phyloP scores from a whole-genome alignment of 805 yeast species.

The Pichia cabralensis region DNA sequence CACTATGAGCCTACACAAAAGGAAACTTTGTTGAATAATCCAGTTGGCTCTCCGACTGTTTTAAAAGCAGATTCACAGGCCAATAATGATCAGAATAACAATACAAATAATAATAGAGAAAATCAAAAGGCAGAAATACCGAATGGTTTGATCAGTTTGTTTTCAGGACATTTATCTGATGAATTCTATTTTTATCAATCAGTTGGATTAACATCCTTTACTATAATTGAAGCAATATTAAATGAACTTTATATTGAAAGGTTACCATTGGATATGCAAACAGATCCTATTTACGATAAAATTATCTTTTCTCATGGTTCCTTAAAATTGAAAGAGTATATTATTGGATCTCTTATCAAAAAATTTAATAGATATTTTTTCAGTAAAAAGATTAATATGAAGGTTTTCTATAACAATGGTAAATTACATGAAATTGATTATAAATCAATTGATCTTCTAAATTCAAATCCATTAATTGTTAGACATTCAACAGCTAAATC shows the following conservation, averaged over 20 bases:
- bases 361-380: constrained; percentile 80
- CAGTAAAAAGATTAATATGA: constrained; percentile 51
- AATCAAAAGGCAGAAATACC: constrained; percentile 56
- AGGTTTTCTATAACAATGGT: constrained; percentile 20
- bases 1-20: constrained; percentile 14
- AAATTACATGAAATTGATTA: neutral
- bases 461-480: constrained; percentile 16
- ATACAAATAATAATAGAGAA: too few species aligned
- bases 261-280: constrained; percentile 56
- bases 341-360: constrained; percentile 58
- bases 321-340: constrained; percentile 45
- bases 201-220: constrained; percentile 59
- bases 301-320: constrained; percentile 38
- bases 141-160: constrained; percentile 67
- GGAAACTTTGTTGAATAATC: constrained; percentile 13
- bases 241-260: constrained; percentile 54
- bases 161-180: constrained; percentile 79
- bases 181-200: constrained; percentile 78
- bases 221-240: constrained; percentile 55
- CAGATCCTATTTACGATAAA: constrained; percentile 44
- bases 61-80: neutral
- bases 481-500: constrained; percentile 24
- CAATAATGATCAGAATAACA: neutral
- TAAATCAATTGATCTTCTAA: constrained; percentile 11
- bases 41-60: constrained; percentile 11